phyloP scores from a whole-genome alignment of 768 basidiomycete species.

The Phlegmacium glaucopus region DNA sequence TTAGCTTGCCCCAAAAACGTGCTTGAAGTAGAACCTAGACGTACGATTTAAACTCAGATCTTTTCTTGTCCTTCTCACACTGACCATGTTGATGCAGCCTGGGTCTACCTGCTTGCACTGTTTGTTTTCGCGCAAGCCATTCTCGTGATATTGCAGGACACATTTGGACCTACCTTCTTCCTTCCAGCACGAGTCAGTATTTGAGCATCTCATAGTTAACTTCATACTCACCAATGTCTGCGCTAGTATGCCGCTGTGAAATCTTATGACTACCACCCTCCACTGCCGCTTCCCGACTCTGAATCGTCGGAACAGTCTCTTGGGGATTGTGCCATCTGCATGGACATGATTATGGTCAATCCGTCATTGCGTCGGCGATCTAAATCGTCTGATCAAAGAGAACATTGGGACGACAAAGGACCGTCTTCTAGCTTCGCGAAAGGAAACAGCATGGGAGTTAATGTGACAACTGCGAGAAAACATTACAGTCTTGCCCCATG shows the following conservation, averaged over 20 bases:
- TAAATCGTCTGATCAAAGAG: constrained; percentile 33
- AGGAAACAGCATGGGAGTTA: constrained; percentile 34
- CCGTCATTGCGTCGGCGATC: constrained; percentile 32
- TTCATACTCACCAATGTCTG: neutral
- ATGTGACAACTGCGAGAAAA: constrained; percentile 47
- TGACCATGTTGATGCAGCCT: constrained; percentile 37
- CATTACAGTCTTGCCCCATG: constrained; percentile 87
- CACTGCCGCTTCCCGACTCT: constrained; percentile 64
- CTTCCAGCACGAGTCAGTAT: constrained; percentile 60
- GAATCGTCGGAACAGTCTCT: constrained; percentile 75
- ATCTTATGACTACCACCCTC: constrained; percentile 84
- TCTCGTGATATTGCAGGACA: constrained; percentile 67
- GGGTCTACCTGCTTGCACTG: constrained; percentile 58
- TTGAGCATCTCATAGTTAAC: neutral
- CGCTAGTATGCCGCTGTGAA: constrained; percentile 57
- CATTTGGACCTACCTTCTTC: constrained; percentile 81
- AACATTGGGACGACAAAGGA: constrained; percentile 20
- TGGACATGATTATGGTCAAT: constrained; percentile 75
- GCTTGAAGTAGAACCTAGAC: constrained; percentile 70
- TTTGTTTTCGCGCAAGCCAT: constrained; percentile 61
- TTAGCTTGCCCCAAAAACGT: constrained; percentile 83
- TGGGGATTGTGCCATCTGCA: constrained; percentile 91
- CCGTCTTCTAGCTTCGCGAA: constrained; percentile 11
- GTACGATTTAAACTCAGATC: constrained; percentile 36
- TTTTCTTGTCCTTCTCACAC: neutral